These are phyloP conservation scores for Beauveria caledonica DNA, from an alignment of 2,329 filamentous ascomycete species.

Conservation along the genomic window DNA sequence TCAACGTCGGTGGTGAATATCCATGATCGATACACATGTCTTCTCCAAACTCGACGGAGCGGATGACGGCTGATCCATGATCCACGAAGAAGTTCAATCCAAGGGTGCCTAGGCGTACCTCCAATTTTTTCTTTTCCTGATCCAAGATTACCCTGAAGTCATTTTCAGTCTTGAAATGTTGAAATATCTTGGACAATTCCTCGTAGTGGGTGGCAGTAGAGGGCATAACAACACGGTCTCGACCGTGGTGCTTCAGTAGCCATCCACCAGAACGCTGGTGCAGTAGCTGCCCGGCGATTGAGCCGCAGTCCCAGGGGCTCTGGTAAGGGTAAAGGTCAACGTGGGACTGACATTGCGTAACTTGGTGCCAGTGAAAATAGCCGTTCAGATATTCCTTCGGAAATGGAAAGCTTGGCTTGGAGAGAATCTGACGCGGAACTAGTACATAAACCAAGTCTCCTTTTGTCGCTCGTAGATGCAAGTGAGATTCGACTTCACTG, in stretches of 20 bases:
- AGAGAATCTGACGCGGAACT: not conserved
- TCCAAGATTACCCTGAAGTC: not conserved
- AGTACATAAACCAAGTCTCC: not conserved
- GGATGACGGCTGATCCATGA: not conserved
- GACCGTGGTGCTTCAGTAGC: not conserved
- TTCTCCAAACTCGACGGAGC: not conserved
- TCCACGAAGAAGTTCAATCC: not conserved
- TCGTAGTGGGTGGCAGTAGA: not conserved
- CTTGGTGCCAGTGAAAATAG: not conserved
- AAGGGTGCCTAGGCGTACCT: not conserved
- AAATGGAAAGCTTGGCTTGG: not conserved
- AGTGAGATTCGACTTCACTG: accelerated
- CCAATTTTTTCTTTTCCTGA: not conserved
- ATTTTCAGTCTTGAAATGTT: accelerated
- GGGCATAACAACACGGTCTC: not conserved
- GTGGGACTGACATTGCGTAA: accelerated
- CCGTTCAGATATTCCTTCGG: not conserved
- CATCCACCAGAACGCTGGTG: not conserved
- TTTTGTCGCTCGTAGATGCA: not conserved
- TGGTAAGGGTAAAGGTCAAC: not conserved
- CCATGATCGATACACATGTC: not conserved
- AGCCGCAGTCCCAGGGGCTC: not conserved
- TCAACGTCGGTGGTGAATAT: not conserved
- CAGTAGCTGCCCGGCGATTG: not conserved
- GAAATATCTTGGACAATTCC: not conserved